These are phyloP conservation scores for Amaranthus tricolor DNA, from an alignment of 179 eudicot species.

Conservation along the genomic window DNA sequence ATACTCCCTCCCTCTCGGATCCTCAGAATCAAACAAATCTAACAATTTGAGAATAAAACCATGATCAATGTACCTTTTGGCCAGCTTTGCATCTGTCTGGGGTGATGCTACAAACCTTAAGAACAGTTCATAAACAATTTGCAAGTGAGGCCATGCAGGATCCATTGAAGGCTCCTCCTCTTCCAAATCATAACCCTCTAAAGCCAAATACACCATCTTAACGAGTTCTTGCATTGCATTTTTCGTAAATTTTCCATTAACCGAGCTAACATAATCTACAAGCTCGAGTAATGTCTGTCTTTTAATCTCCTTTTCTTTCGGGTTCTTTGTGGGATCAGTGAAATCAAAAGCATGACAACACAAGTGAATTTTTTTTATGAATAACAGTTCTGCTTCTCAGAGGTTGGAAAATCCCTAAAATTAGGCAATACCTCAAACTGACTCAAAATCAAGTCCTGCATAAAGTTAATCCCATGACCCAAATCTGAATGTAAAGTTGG, in stretches of 20 bases:
- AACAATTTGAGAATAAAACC: conserved; percentile 52
- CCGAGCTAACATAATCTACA: conserved; percentile 52
- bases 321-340: conserved; percentile 51
- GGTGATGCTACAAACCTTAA: conserved; percentile 61
- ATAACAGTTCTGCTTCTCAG: conserved; percentile 53
- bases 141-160: conserved; percentile 71
- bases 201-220: conserved; percentile 45
- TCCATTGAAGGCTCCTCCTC: conserved; percentile 72
- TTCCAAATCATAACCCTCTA: conserved; percentile 52
- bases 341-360: conserved; percentile 56
- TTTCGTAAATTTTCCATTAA: conserved; percentile 49
- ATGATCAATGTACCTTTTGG: conserved; percentile 60
- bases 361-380: conserved; percentile 43
- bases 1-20: conserved; percentile 60
- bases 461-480: conserved; percentile 21
- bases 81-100: conserved; percentile 57
- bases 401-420: conserved; percentile 53
- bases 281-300: conserved; percentile 57
- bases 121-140: conserved; percentile 57
- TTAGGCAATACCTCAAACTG: conserved; percentile 50
- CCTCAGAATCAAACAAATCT: conserved; percentile 65
- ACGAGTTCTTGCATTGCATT: conserved; percentile 49
- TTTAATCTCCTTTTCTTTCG: conserved; percentile 59
- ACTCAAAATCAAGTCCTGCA: conserved; percentile 13
- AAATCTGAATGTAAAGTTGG: conserved; percentile 24